Base-by-base conservation (phyloP, 2,329 filamentous ascomycete species). In the Scorias spongiosa region DNA sequence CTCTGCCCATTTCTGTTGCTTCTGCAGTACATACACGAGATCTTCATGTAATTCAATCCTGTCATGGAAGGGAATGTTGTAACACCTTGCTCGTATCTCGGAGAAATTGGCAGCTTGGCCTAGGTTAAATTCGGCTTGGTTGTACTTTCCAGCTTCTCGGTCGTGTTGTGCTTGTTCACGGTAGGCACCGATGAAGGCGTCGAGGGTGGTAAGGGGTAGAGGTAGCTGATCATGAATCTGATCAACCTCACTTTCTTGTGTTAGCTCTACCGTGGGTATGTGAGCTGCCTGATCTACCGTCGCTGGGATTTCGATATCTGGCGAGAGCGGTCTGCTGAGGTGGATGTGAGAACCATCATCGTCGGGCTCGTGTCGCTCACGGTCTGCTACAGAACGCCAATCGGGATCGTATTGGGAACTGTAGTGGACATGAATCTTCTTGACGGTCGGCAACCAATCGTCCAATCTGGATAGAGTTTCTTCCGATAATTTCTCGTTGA, bases 1-100 rank as follows among this genome's bases (percentile, higher is more conserved):
- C 44, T 52, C 51, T 12, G 44, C 46, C 42, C 42, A 53, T 34
- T 52, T 53, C n/a, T 44, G 40, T 39, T 52, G 51, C 40, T 49
- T 47, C 36, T 44, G 43, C 20, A 47, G 49, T 15, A 54, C 20
- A 10, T 34, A 40, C 10, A 49, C 51, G 14, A 53, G 34, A 28
- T 52, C 44, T 36, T 53, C 51, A 15, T 49, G 48, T 39, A 53
- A 41, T 38, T 46, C 29, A 5, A 39, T 41, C 18, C 44, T 41
- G 34, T 49, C 45, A 10, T 36, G 29, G 18, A 54, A 54, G 5
- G 43, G 20, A 20, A 50, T 42, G 4, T 42, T 36, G 34, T 54
- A 51, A 26, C 48, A 43, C 10, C 26, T 29, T 37, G 51, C 48
- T 17, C 48, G 40, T 11, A 42, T 37, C 28, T 49, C 43, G 5